Conservation (phyloP, 2,329 filamentous ascomycete species). For the Phyllosticta citriasiana region DNA sequence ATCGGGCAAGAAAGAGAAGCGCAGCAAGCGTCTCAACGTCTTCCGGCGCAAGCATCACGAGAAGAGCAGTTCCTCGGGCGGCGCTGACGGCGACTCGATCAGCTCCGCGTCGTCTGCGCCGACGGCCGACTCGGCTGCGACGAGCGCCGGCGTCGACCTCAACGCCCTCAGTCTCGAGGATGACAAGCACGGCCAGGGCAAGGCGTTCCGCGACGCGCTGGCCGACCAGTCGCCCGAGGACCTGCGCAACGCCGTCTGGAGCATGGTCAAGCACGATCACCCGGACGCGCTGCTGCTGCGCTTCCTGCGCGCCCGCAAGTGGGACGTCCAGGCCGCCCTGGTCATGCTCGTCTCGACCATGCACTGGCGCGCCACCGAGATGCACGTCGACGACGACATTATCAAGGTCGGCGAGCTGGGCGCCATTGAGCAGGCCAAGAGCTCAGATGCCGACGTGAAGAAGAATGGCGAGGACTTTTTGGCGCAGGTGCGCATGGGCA, state of each 20-base stretch:
- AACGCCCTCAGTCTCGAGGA: conserved; percentile 40
- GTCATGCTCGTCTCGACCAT: conserved; percentile 93
- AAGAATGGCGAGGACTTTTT: conserved; percentile 70
- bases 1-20: conserved; percentile 47
- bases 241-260: conserved; percentile 76
- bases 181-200: conserved; percentile 88
- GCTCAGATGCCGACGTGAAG: conserved; percentile 50
- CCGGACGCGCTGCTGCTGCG: conserved; percentile 63
- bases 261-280: conserved; percentile 90
- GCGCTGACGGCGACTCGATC: conserved; percentile 27
- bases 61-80: conserved; percentile 28
- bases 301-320: conserved; percentile 46
- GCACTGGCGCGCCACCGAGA: conserved; percentile 75
- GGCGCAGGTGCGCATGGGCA: conserved; percentile 75
- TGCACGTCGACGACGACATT: conserved; percentile 83
- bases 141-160: conserved; percentile 23
- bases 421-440: conserved; percentile 52
- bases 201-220: conserved; percentile 74
- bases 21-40: conserved; percentile 49
- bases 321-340: conserved; percentile 87
- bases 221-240: conserved; percentile 67
- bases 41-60: conserved; percentile 55
- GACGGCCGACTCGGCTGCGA: neutral
- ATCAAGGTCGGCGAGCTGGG: conserved; percentile 40
- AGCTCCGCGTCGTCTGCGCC: conserved; percentile 13